Base-by-base conservation (phyloP, 768 basidiomycete species). In the Imleria badia region DNA sequence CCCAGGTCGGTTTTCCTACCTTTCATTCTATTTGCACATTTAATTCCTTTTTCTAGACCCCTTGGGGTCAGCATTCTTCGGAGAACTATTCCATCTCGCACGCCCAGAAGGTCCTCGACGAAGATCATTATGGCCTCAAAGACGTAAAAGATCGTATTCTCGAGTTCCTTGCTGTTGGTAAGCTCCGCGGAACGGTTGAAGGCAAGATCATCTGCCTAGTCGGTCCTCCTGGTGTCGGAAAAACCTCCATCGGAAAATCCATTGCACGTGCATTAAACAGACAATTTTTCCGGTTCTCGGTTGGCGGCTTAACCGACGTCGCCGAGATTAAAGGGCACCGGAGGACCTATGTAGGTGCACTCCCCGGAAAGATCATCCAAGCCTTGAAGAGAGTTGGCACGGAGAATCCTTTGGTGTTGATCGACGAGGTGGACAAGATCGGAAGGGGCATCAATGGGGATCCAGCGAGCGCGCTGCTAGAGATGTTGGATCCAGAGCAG, bases 271-370 rank as follows among this genome's bases (percentile, higher is more conserved):
- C 96, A 5, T 76, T 99, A 22, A 85, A 88, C 26, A 75, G 96
- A 55, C 87, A 93, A 69, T 98, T 98, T 76, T 98, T 95, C 83
- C 81, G 94, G 45, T 97, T 99, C 75, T 93, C 90, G 10, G 96
- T 98, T 5, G 96, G 97, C 59, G 96, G 97, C 14, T 72, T 99
- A 67, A 93, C 93, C 44, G 97, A 99, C 69, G 94, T 98, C 1
- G 97, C 97, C 51, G 97, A 98, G 80, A 98, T 99, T 66, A 98
- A 98, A 74, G 97, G 97, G 1, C 97, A 99, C 67, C 76, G 97
- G 64, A 77, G 97, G 68, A 99, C 96, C n/a, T 98, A 97, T 67
- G 92, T 95, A 48, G 92, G 90, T 48, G 94, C 94, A 0, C 78
- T 97, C 40, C 94, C 94, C 0, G 94, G 94, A 34, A 97, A 96